Percentiles rank a stretch among this genome's conserved stretches.
Evolutionary conservation across 2,329 filamentous ascomycete genomes (phyloP).

Genomic region (Lizonia empirigonia): DNA sequence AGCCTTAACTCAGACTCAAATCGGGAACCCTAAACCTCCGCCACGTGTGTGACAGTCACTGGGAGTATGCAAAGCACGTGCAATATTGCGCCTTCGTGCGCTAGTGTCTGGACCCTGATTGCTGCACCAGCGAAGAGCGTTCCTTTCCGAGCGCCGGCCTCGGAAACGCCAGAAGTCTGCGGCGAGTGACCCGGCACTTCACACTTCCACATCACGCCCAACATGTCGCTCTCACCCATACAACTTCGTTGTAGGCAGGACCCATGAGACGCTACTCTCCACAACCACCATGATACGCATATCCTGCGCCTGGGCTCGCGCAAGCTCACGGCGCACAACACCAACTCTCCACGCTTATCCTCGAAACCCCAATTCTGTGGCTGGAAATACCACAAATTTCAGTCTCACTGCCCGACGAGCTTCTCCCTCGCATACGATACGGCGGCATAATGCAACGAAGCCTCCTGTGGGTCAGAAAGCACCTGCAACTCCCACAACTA

Average conservation of each 20-base stretch:
- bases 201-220: conserved; percentile 7
- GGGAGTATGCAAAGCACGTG: conserved; percentile 4
- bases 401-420: not conserved
- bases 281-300: conserved; percentile 38
- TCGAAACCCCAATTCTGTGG: conserved; percentile 16
- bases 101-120: conserved; percentile 9
- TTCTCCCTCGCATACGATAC: conserved; percentile 19
- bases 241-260: not conserved
- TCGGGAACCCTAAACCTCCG: not conserved
- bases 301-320: conserved; percentile 35
- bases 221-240: not conserved
- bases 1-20: not conserved
- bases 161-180: conserved; percentile 6
- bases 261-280: conserved; percentile 9
- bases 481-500: conserved; percentile 33
- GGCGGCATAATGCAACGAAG: conserved; percentile 27
- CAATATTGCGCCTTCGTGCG: conserved; percentile 6
- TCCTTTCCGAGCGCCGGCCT: conserved; percentile 6
- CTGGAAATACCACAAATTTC: conserved; percentile 16
- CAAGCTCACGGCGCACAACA: conserved; percentile 32
- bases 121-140: conserved; percentile 2
- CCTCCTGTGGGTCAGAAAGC: conserved; percentile 27
- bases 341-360: conserved; percentile 12
- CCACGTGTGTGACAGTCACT: not conserved
- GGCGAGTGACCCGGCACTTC: conserved; percentile 5